Conservation (phyloP, 2,329 filamentous ascomycete genomes). For the Penicillium frequentans region DNA sequence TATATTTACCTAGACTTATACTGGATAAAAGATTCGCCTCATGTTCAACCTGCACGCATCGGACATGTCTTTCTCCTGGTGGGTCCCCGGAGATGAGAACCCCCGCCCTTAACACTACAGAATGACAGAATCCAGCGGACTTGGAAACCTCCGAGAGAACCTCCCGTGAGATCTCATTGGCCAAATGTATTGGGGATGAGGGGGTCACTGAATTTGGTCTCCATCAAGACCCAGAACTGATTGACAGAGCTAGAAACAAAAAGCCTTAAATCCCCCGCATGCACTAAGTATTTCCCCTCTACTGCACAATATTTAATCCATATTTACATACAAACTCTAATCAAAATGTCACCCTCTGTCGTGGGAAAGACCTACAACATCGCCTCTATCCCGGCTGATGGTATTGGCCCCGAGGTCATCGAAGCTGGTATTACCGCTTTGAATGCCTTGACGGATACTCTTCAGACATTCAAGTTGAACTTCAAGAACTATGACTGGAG, state of each 20-base stretch:
- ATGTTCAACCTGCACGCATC: neutral
- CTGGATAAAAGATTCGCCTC: neutral
- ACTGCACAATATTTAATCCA: neutral
- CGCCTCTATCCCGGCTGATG: slow-evolving; percentile 68
- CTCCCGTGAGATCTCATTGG: neutral
- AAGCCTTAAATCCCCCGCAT: slow-evolving; percentile 11
- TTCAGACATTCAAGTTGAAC: slow-evolving; percentile 59
- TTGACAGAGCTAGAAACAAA: neutral
- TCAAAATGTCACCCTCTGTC: slow-evolving; percentile 19
- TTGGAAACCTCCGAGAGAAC: neutral
- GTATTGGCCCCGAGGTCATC: slow-evolving; percentile 69
- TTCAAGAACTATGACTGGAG: slow-evolving; percentile 68
- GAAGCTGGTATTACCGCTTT: slow-evolving; percentile 63
- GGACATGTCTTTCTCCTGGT: neutral
- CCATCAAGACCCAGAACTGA: slow-evolving; percentile 1
- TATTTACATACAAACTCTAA: neutral
- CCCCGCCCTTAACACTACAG: neutral
- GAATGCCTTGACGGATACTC: slow-evolving; percentile 41
- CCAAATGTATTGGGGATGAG: neutral
- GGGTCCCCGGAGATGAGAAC: neutral
- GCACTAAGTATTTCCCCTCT: slow-evolving; percentile 7
- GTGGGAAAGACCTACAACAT: slow-evolving; percentile 47
- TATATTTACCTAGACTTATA: neutral
- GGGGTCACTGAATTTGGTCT: neutral
- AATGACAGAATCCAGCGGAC: neutral